These are phyloP conservation scores for Talaromyces stipitatus DNA, from an alignment of 495 filamentous ascomycete species.

Conservation along the genomic window DNA sequence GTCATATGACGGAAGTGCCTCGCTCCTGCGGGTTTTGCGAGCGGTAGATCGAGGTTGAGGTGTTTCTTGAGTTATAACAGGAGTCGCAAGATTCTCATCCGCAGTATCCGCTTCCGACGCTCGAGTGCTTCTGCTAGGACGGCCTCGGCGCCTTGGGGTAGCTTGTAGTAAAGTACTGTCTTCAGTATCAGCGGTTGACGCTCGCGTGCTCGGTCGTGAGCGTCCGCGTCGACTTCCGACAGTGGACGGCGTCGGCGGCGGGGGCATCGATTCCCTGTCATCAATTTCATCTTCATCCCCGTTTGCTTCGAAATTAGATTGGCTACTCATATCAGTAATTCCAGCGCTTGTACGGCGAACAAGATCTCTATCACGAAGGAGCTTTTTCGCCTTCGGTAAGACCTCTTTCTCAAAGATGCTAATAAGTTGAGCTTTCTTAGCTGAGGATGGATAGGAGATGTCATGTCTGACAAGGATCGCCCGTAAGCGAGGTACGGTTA, in stretches of 20 bases:
- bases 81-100: conserved; percentile 30
- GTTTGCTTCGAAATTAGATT: conserved; percentile 38
- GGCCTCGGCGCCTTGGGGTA: conserved; percentile 26
- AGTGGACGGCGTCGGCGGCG: conserved; percentile 39
- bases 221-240: conserved; percentile 32
- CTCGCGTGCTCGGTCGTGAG: conserved; percentile 30
- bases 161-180: conserved; percentile 10
- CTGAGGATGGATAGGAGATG: conserved; percentile 71
- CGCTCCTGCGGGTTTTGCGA: conserved; percentile 47
- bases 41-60: conserved; percentile 36
- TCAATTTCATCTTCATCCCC: conserved; percentile 33
- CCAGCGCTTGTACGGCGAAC: conserved; percentile 76
- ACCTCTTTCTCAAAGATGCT: conserved; percentile 75
- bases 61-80: conserved; percentile 13
- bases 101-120: conserved; percentile 43
- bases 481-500: conserved; percentile 81
- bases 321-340: conserved; percentile 71
- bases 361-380: conserved; percentile 63
- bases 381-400: conserved; percentile 64
- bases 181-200: conserved; percentile 29
- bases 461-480: conserved; percentile 84
- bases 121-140: conserved; percentile 48
- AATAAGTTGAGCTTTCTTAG: conserved; percentile 84
- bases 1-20: conserved; percentile 42
- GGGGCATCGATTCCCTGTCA: conserved; percentile 32